Evolutionary conservation across 192 early-diverging fungal species (phyloP), one percentile per base, ranked within the genome.

Genomic region (Gigaspora rosea): DNA sequence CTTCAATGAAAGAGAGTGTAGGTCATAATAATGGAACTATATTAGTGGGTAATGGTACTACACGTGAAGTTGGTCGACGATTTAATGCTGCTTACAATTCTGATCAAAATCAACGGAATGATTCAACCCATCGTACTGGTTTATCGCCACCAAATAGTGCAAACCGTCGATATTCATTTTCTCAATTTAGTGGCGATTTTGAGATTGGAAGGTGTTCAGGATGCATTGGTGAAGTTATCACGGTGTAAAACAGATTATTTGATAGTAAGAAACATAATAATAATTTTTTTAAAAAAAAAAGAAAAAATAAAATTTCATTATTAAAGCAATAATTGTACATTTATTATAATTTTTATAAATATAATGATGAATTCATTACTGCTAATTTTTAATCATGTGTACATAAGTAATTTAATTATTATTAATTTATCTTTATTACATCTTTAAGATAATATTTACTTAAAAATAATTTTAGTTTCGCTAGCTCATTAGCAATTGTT

Each of bases 401-500:
- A 56, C 4, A 18, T 5, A 56, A 56, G 18, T 56, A 15, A 18
- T 13, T 56, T 56, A 4, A 18, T 54, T 3, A 22, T 36, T 27
- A 22, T 76, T 36, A 65, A 1, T 75, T 48, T 8, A 32, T 12
- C 49, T 58, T 62, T 49, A 65, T 48, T 16, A 65, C 13, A 41
- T 65, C 74, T 52, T 59, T 47, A 13, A 76, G n/a, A 50, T 76
- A 76, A 65, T 76, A 76, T 65, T 76, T 76, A 52, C 63, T 76
- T 35, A 76, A 52, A 27, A 41, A 76, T 18, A 54, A 33, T 54
- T 35, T 64, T 20, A 76, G n/a, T 52, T 65, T 65, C 27, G 41
- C 62, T 3, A 76, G 3, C 49, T 76, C 74, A n/a, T 51, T 36
- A 22, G 74, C 74, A 27, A 76, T 66, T 33, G 62, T 76, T 16